Percentiles rank a stretch among this genome's conserved stretches.
Evolutionary conservation across 2,329 filamentous ascomycete genomes (phyloP).

Genomic region (Aspergillus ochraceoroseus): DNA sequence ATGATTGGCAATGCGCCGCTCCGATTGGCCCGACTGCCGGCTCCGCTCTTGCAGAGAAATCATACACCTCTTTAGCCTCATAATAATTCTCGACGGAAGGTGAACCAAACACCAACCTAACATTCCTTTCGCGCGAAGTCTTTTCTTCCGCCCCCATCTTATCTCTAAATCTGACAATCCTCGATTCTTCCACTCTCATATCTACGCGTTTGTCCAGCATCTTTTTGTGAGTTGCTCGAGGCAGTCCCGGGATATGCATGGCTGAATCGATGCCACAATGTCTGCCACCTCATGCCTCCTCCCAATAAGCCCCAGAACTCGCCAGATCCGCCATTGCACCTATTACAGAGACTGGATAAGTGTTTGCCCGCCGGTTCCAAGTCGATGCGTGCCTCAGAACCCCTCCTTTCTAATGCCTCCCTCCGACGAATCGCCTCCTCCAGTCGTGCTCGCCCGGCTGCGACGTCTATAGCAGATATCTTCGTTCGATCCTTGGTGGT

Average conservation of each 20-base stretch:
- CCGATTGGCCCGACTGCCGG: conserved; percentile 36
- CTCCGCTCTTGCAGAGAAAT: conserved; percentile 28
- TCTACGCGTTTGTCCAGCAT: neutral
- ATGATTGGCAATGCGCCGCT: conserved; percentile 31
- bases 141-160: neutral
- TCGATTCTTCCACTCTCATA: neutral
- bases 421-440: conserved; percentile 26
- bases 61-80: conserved; percentile 13
- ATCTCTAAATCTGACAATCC: neutral
- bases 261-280: conserved; percentile 52
- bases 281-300: conserved; percentile 60
- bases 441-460: conserved; percentile 28
- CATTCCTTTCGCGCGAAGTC: conserved; percentile 17
- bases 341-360: conserved; percentile 41
- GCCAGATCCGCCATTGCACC: conserved; percentile 46
- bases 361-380: conserved; percentile 20
- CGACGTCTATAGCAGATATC: conserved; percentile 46
- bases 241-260: conserved; percentile 30
- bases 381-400: conserved; percentile 31
- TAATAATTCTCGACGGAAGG: conserved; percentile 6
- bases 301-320: conserved; percentile 53
- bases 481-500: conserved; percentile 53
- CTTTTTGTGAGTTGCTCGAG: conserved; percentile 19
- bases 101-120: conserved; percentile 12
- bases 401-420: conserved; percentile 24